These are phyloP conservation scores for Piloderma croceum DNA, from an alignment of 768 basidiomycete species.

Conservation along the genomic window DNA sequence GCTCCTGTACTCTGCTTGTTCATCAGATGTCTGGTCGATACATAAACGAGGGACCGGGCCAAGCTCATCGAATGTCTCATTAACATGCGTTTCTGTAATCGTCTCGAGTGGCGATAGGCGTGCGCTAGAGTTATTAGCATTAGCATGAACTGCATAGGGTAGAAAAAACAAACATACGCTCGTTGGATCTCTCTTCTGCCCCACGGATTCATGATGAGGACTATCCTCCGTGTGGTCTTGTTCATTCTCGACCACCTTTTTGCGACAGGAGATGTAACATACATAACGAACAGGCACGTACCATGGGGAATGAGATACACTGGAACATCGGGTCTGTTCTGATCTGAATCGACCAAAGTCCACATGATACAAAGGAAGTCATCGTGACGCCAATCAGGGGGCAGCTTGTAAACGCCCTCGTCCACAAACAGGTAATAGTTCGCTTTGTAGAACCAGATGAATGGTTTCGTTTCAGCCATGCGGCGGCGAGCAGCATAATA, in stretches of 20 bases:
- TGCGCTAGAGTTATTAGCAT: constrained; percentile 11
- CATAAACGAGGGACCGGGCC: constrained; percentile 11
- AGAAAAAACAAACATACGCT: constrained; percentile 9
- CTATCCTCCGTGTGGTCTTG: constrained; percentile 5
- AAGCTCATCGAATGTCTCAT: constrained; percentile 9
- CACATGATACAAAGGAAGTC: constrained; percentile 14
- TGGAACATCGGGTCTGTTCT: constrained; percentile 9
- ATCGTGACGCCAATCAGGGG: constrained; percentile 6
- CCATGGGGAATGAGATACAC: constrained; percentile 8
- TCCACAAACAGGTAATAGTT: constrained; percentile 14
- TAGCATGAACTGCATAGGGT: constrained; percentile 5
- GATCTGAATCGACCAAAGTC: too few relatives aligned
- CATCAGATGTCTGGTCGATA: constrained; percentile 1
- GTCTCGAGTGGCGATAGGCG: constrained; percentile 5
- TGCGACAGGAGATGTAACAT: constrained; percentile 8
- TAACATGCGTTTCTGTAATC: too few relatives aligned
- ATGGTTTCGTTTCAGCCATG: constrained; percentile 14
- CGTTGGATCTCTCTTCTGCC: constrained; percentile 11
- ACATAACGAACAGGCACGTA: constrained; percentile 13
- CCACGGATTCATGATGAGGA: constrained; percentile 16
- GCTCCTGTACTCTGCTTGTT: constrained; percentile 6
- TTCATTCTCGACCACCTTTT: constrained; percentile 9
- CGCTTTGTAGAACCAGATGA: constrained; percentile 10
- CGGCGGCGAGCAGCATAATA: constrained; percentile 14
- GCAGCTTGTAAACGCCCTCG: constrained; percentile 14